phyloP scores from a whole-genome alignment of 441 rosid genomes.

The Mallotus japonicus region DNA sequence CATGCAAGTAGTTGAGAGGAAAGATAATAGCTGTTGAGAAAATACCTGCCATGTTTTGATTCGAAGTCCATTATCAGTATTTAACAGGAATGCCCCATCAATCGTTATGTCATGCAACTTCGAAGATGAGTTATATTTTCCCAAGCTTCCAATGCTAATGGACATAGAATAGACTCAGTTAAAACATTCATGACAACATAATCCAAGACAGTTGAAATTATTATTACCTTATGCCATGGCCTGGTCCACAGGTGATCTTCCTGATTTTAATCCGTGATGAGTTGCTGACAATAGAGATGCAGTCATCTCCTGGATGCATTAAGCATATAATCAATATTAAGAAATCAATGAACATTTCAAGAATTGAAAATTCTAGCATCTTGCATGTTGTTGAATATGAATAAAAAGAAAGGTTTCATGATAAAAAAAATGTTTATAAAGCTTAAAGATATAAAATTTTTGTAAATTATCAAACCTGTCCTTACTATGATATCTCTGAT shows the following conservation, averaged over 20 bases:
- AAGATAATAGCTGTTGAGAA: slow-evolving; percentile 13
- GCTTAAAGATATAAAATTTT: too few relatives aligned
- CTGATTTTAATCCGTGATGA: slow-evolving; percentile 65
- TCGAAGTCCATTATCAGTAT: slow-evolving; percentile 79
- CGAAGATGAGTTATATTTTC: slow-evolving; percentile 60
- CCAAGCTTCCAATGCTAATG: slow-evolving; percentile 86
- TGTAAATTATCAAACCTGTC: slow-evolving; percentile 47
- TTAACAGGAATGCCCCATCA: slow-evolving; percentile 60
- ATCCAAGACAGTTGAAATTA: slow-evolving; percentile 4
- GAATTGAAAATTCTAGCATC: not conserved
- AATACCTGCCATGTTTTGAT: slow-evolving; percentile 98
- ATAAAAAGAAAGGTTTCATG: not conserved
- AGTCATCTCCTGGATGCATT: slow-evolving; percentile 78
- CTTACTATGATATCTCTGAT: slow-evolving; percentile 50
- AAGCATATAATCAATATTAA: slow-evolving; percentile 16
- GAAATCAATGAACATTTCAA: not conserved
- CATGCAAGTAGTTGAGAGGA: not conserved
- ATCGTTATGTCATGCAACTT: slow-evolving; percentile 54
- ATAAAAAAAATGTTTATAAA: too few relatives aligned
- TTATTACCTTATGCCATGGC: slow-evolving; percentile 89
- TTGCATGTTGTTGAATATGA: not conserved
- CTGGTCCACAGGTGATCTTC: slow-evolving; percentile 80
- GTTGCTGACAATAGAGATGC: slow-evolving; percentile 77
- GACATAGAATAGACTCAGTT: slow-evolving; percentile 9
- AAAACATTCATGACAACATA: not conserved